These are phyloP conservation scores for Aphanomyces invadans DNA, from an alignment of 352 stramenopile species.

Conservation along the genomic window DNA sequence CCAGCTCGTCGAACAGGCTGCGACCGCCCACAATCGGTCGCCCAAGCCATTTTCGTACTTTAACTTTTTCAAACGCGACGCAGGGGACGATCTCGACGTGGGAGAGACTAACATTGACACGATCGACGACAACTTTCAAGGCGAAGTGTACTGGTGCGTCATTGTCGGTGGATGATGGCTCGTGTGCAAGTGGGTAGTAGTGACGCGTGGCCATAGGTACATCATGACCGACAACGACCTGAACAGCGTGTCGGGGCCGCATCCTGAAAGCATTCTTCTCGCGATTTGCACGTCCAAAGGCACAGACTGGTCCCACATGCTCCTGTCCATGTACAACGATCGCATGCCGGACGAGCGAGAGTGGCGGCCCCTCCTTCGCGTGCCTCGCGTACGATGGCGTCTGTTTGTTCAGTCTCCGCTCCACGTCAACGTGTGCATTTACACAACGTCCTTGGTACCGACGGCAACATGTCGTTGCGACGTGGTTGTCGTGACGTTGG, in stretches of 20 bases:
- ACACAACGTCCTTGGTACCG: constrained; percentile 13
- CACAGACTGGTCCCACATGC: constrained; percentile 6
- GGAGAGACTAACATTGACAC: constrained; percentile 21
- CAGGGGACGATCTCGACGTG: neutral
- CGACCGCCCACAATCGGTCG: neutral
- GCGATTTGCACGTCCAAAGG: constrained; percentile 15
- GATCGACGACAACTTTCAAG: constrained; percentile 8
- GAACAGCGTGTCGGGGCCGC: constrained; percentile 11
- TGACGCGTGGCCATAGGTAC: neutral
- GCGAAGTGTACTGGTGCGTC: constrained; percentile 17
- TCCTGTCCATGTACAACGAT: constrained; percentile 22
- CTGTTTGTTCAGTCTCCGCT: constrained; percentile 18
- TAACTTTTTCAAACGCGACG: constrained; percentile 15
- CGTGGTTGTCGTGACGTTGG: no score
- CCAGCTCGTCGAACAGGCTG: neutral
- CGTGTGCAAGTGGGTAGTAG: neutral
- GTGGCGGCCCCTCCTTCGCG: constrained; percentile 15
- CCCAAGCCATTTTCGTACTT: constrained; percentile 15
- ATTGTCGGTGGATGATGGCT: neutral
- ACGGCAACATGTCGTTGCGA: neutral
- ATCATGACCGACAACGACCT: constrained; percentile 20
- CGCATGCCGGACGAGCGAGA: constrained; percentile 9
- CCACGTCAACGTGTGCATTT: constrained; percentile 23
- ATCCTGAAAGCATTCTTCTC: constrained; percentile 13
- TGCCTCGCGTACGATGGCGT: constrained; percentile 11